phyloP scores from a whole-genome alignment of 345 rosid genomes.

The Citrus maxima region DNA sequence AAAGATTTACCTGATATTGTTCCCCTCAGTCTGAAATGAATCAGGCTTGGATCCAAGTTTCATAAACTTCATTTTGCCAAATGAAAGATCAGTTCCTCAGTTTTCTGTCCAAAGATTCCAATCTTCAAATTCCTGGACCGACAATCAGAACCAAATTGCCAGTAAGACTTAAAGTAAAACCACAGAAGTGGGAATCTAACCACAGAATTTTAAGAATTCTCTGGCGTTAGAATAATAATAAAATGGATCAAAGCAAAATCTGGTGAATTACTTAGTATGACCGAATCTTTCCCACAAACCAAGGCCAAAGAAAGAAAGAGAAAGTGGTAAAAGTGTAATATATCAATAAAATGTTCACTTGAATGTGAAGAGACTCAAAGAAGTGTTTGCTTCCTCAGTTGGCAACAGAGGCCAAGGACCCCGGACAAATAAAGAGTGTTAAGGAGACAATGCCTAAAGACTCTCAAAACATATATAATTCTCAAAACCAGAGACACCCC shows the following conservation, averaged over 20 bases:
- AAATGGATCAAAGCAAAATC: slow-evolving; percentile 21
- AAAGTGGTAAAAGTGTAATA: slow-evolving; percentile 17
- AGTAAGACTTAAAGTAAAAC: not conserved
- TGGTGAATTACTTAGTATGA: slow-evolving; percentile 28
- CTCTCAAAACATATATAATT: slow-evolving; percentile 34
- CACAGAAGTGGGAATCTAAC: slow-evolving; percentile 7
- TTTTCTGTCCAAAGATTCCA: slow-evolving; percentile 4
- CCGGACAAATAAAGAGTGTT: slow-evolving; percentile 25
- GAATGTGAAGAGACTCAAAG: slow-evolving; percentile 20
- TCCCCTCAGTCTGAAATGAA: slow-evolving; percentile 63
- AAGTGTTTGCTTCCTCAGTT: slow-evolving; percentile 34
- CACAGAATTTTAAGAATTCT: slow-evolving; percentile 6
- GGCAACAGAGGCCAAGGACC: slow-evolving; percentile 36
- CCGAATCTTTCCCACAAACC: slow-evolving; percentile 34
- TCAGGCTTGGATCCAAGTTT: slow-evolving; percentile 94
- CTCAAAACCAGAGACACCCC: slow-evolving; percentile 41
- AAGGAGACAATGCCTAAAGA: slow-evolving; percentile 39
- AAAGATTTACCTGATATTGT: slow-evolving; percentile 52
- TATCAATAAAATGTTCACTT: slow-evolving; percentile 27
- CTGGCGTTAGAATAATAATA: not conserved
- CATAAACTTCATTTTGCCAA: slow-evolving; percentile 74
- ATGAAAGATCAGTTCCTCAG: slow-evolving; percentile 12
- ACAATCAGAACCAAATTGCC: slow-evolving; percentile 11
- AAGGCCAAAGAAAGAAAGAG: slow-evolving; percentile 19
- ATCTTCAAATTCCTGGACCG: slow-evolving; percentile 12